These are phyloP conservation scores for Lachancea mirantina DNA, from an alignment of 805 yeast genomes.

Conservation along the genomic window DNA sequence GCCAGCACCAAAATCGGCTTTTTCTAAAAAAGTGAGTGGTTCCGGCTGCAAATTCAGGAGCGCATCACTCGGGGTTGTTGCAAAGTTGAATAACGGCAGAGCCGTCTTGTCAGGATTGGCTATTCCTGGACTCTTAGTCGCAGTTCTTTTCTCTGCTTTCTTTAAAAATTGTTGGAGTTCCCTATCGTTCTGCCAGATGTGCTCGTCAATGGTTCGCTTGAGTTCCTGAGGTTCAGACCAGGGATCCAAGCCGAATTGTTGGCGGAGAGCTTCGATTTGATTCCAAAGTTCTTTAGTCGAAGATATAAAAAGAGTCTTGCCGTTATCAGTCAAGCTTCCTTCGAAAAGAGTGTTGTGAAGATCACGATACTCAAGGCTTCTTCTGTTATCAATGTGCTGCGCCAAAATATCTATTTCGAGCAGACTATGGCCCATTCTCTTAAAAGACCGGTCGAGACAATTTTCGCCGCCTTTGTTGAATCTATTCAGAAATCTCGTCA, in stretches of 20 bases:
- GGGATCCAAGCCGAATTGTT: constrained; percentile 31
- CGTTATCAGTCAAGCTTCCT: constrained; percentile 12
- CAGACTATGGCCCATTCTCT: constrained; percentile 54
- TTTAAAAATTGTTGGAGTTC: constrained; percentile 32
- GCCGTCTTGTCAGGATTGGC: too few relatives aligned
- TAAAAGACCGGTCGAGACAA: constrained; percentile 19
- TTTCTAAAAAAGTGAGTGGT: too few relatives aligned
- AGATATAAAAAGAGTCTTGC: constrained; percentile 22
- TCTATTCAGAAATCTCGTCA: constrained; percentile 30
- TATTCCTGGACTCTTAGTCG: too few relatives aligned
- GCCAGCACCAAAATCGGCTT: too few relatives aligned
- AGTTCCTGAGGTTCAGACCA: constrained; percentile 25
- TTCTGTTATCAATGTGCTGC: constrained; percentile 52
- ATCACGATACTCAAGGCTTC: constrained; percentile 36
- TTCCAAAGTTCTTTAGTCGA: constrained; percentile 52
- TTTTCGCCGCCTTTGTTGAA: constrained; percentile 18
- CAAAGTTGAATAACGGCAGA: too few relatives aligned
- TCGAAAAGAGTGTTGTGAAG: constrained; percentile 47
- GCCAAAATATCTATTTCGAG: constrained; percentile 69
- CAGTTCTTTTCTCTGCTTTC: constrained; percentile 21
- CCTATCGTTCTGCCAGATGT: constrained; percentile 38
- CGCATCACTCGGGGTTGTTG: too few relatives aligned
- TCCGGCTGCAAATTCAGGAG: too few relatives aligned
- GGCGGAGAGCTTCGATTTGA: constrained; percentile 50
- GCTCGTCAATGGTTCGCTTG: constrained; percentile 18